These are phyloP conservation scores for Alternaria brassicicola DNA, from an alignment of 2,329 filamentous ascomycete genomes.

Conservation along the genomic window DNA sequence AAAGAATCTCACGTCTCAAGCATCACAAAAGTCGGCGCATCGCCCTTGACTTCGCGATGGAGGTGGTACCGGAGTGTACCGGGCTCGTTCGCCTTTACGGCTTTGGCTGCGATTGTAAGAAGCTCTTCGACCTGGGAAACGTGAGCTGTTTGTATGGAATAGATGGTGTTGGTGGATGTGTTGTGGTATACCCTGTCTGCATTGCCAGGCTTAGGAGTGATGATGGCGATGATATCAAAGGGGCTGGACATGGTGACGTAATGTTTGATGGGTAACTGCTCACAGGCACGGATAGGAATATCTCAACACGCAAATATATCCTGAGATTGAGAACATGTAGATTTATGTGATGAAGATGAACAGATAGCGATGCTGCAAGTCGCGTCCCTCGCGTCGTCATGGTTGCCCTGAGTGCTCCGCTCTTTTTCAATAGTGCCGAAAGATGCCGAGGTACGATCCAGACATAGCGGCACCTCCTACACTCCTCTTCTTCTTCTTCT, in stretches of 20 bases:
- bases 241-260: constrained; percentile 22
- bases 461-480: constrained; percentile 16
- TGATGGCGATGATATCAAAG: constrained; percentile 41
- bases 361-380: not conserved
- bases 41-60: constrained; percentile 37
- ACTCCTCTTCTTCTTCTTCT: constrained; percentile 19
- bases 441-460: constrained; percentile 30
- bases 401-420: constrained; percentile 10
- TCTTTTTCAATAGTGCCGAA: constrained; percentile 22
- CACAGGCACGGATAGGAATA: not conserved
- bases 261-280: not conserved
- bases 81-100: constrained; percentile 43
- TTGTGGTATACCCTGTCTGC: constrained; percentile 33
- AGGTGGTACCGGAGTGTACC: constrained; percentile 43
- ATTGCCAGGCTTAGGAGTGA: constrained; percentile 41
- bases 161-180: not conserved
- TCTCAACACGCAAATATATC: not conserved
- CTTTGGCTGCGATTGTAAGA: constrained; percentile 27
- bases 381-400: not conserved
- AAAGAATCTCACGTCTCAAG: constrained; percentile 42
- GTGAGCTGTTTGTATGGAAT: not conserved
- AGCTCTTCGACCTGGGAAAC: constrained; percentile 39
- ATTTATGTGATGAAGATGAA: not conserved
- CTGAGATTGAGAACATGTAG: not conserved
- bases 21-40: constrained; percentile 37